Evolutionary conservation across 2,329 filamentous ascomycete genomes (phyloP).

Genomic region (Diaporthe sp.): DNA sequence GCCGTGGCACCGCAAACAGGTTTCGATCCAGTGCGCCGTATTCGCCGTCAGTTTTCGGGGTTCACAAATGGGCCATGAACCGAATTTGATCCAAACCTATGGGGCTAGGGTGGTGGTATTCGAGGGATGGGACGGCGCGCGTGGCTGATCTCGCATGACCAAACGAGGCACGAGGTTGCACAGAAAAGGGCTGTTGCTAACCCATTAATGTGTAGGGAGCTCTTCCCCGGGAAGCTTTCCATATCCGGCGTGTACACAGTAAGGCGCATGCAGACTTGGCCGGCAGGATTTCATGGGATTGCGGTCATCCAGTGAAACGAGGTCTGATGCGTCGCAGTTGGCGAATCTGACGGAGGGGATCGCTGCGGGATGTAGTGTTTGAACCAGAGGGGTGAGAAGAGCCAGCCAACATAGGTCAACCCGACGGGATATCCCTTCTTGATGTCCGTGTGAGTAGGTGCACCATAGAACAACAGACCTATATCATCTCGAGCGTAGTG

Average conservation of each 20-base stretch:
- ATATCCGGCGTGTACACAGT: conserved; percentile 21
- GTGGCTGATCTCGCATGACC: conserved; percentile 40
- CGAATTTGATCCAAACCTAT: conserved; percentile 31
- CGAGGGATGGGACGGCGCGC: conserved; percentile 32
- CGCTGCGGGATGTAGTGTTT: conserved; percentile 18
- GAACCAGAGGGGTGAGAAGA: neutral
- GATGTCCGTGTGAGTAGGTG: neutral
- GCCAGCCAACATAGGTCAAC: neutral
- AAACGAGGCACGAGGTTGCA: conserved; percentile 32
- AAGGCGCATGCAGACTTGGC: conserved; percentile 19
- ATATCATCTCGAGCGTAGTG: neutral
- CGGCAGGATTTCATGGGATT: conserved; percentile 22
- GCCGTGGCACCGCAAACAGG: conserved; percentile 41
- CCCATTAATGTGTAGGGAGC: conserved; percentile 3
- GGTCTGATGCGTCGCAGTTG: conserved; percentile 13
- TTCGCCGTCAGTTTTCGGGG: conserved; percentile 31
- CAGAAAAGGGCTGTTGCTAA: conserved; percentile 27
- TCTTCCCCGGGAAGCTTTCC: conserved; percentile 11
- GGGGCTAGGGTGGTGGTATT: conserved; percentile 33
- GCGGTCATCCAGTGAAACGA: conserved; percentile 14
- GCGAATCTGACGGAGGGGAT: conserved; percentile 16
- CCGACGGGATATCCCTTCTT: neutral
- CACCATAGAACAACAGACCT: conserved; percentile 16
- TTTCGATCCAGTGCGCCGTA: conserved; percentile 24
- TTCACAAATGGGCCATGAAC: conserved; percentile 30